Evolutionary conservation across 306 rosid genomes (phyloP).

Genomic region (Ceratonia siliqua): DNA sequence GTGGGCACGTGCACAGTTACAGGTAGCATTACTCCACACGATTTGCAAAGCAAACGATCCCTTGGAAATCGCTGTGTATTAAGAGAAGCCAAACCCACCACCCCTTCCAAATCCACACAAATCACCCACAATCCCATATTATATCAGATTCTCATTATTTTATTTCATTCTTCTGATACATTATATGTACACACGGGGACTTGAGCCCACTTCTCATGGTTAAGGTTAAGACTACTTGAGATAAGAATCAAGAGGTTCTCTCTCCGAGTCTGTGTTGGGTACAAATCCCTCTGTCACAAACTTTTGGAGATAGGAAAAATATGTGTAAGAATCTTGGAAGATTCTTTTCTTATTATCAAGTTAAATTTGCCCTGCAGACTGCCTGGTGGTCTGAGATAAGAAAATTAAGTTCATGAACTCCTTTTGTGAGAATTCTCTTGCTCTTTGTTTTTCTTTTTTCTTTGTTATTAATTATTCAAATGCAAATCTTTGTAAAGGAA

Average conservation of each 20-base stretch:
- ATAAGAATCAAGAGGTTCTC: background rate
- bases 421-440: background rate
- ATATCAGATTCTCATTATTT: slow-evolving; percentile 50
- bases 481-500: background rate
- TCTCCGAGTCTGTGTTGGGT: background rate
- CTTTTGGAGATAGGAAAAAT: slow-evolving; percentile 27
- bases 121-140: slow-evolving; percentile 52
- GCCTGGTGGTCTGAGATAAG: background rate
- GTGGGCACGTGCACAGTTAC: slow-evolving; percentile 70
- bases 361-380: background rate
- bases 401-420: background rate
- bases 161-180: slow-evolving; percentile 21
- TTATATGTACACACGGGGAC: slow-evolving; percentile 56
- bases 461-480: background rate
- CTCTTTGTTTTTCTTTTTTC: background rate
- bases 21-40: slow-evolving; percentile 48
- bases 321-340: slow-evolving; percentile 44
- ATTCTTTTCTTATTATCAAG: slow-evolving; percentile 38
- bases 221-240: slow-evolving; percentile 29
- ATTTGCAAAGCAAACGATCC: slow-evolving; percentile 43
- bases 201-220: slow-evolving; percentile 43
- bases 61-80: slow-evolving; percentile 30
- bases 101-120: slow-evolving; percentile 54
- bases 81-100: slow-evolving; percentile 28
- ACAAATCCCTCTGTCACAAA: slow-evolving; percentile 24